A percentile compares a stretch with the other conserved stretches of the same genome.
phyloP scores from a whole-genome alignment of 1,284 basidiomycete species.

The Tetrapyrgos nigripes region DNA sequence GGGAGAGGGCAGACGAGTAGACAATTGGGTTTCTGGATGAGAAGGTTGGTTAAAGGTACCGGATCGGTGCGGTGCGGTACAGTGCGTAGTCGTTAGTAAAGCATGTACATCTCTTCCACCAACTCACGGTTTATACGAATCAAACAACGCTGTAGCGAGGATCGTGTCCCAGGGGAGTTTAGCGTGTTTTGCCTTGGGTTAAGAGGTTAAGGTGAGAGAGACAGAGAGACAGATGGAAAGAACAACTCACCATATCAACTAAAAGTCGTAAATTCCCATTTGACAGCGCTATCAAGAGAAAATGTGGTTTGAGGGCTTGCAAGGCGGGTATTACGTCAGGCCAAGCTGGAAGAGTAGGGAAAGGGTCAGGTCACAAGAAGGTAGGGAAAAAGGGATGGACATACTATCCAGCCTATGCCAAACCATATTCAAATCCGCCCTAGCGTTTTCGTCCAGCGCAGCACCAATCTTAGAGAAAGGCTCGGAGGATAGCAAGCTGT shows the following conservation, averaged over 20 bases:
- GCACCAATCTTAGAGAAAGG: slow-evolving; percentile 53
- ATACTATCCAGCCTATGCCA: slow-evolving; percentile 65
- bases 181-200: slow-evolving; percentile 58
- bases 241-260: slow-evolving; percentile 57
- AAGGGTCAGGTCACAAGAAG: not conserved
- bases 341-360: slow-evolving; percentile 49
- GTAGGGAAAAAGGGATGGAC: not conserved
- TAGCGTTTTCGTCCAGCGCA: slow-evolving; percentile 49
- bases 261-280: slow-evolving; percentile 68
- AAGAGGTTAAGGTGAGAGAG: not conserved
- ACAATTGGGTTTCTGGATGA: slow-evolving; percentile 52
- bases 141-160: slow-evolving; percentile 63
- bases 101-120: not conserved
- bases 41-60: not conserved
- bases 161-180: slow-evolving; percentile 68
- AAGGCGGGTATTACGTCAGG: slow-evolving; percentile 58
- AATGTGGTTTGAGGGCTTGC: slow-evolving; percentile 53
- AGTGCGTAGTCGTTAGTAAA: not conserved
- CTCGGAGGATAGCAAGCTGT: slow-evolving; percentile 52
- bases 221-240: not conserved
- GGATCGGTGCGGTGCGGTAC: too few relatives aligned
- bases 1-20: slow-evolving; percentile 55
- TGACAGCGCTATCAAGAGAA: slow-evolving; percentile 59
- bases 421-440: slow-evolving; percentile 48
- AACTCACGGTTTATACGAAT: slow-evolving; percentile 63